Percentiles rank a stretch among this genome's conserved stretches.
Evolutionary conservation across 2,329 filamentous ascomycete genomes (phyloP).

Genomic region (Cryphonectria nitschkei): DNA sequence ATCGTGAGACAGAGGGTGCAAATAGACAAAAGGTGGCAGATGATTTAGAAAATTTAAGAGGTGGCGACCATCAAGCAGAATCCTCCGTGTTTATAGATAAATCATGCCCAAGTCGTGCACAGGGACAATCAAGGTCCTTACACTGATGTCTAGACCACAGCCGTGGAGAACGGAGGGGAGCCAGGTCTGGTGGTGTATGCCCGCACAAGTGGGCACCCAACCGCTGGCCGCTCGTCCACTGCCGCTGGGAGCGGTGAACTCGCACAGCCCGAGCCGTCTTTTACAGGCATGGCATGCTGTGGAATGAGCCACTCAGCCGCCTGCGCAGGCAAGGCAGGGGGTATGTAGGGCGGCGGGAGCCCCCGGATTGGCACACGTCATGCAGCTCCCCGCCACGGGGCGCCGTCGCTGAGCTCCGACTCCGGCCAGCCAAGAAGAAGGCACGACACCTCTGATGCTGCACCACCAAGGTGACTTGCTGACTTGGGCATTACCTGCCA

Average conservation of each 20-base stretch:
- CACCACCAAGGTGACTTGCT: not conserved
- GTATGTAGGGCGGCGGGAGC: not conserved
- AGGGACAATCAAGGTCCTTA: not conserved
- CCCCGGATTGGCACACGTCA: constrained; percentile 1
- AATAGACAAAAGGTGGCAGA: not conserved
- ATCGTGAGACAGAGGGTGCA: not conserved
- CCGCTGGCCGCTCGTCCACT: not conserved
- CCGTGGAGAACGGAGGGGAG: not conserved
- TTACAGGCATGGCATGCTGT: no score
- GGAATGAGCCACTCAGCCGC: not conserved
- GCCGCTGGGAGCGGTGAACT: not conserved
- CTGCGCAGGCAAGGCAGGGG: not conserved
- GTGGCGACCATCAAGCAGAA: not conserved
- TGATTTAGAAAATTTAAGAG: not conserved
- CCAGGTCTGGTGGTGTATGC: not conserved
- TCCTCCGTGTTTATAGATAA: not conserved
- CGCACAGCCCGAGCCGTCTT: not conserved
- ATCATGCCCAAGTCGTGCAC: no score
- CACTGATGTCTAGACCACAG: not conserved
- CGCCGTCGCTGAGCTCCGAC: not conserved
- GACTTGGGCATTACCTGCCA: not conserved
- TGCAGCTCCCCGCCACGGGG: not conserved
- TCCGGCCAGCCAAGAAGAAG: not conserved
- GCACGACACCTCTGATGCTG: not conserved
- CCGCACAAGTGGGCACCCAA: not conserved